phyloP scores from a whole-genome alignment of 73 alveolate genomes.

The Symbiodinium pilosum region DNA sequence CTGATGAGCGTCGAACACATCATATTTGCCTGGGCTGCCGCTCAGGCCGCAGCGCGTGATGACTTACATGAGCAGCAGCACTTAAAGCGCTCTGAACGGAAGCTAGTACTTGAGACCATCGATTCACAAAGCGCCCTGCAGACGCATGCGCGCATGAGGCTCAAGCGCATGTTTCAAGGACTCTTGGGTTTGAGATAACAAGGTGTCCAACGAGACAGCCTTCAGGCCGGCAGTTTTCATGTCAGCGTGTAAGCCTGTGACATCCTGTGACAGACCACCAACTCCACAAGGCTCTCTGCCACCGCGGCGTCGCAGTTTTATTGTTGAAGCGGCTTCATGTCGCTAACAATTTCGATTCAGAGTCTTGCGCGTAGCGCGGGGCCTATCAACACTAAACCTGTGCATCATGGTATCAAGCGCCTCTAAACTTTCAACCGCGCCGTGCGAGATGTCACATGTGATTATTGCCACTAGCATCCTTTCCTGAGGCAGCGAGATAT shows the following conservation, averaged over 20 bases:
- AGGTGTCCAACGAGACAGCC: background rate
- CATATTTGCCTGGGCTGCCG: too few relatives aligned
- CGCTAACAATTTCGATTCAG: background rate
- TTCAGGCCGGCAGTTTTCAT: background rate
- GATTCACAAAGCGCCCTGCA: too few relatives aligned
- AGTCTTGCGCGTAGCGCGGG: background rate
- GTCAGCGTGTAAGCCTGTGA: background rate
- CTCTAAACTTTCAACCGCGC: background rate
- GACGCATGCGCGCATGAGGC: too few relatives aligned
- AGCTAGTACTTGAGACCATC: too few relatives aligned
- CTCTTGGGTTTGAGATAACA: too few relatives aligned
- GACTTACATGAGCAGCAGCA: too few relatives aligned
- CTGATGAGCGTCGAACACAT: too few relatives aligned
- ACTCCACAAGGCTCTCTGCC: background rate
- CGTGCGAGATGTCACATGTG: background rate
- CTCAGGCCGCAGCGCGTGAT: too few relatives aligned
- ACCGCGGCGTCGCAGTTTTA: background rate
- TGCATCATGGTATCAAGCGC: background rate
- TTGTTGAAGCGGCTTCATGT: background rate
- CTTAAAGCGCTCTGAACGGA: too few relatives aligned
- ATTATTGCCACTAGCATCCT: background rate
- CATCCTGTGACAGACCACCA: background rate
- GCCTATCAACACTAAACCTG: background rate
- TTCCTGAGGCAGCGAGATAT: background rate
- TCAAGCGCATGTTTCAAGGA: too few relatives aligned